Percentiles rank a stretch among this genome's conserved stretches.
These are phyloP conservation scores for Saccharomycopsis sp. DNA, from an alignment of 805 yeast genomes.

Conservation along the genomic window DNA sequence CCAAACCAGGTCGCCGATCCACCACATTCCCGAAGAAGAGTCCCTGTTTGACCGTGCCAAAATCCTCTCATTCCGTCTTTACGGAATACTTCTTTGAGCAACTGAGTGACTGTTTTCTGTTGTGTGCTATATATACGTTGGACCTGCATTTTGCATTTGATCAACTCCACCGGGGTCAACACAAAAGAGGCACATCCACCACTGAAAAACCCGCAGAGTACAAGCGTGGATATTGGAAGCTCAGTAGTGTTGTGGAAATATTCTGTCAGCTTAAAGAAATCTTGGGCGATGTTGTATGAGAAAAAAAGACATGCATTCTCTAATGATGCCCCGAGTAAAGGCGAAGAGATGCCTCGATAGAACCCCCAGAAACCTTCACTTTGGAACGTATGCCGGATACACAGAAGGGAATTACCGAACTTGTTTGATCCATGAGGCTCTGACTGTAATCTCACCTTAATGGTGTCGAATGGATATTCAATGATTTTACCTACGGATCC, in stretches of 20 bases:
- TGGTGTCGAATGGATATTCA: constrained; percentile 76
- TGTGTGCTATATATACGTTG: constrained; percentile 30
- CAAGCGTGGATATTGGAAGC: constrained; percentile 37
- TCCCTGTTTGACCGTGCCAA: constrained; percentile 84
- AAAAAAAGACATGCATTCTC: constrained; percentile 80
- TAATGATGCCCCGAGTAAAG: constrained; percentile 82
- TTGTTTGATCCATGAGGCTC: constrained; percentile 36
- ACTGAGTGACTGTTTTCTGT: constrained; percentile 31
- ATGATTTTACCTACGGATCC: constrained; percentile 86
- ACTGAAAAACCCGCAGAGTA: constrained; percentile 71
- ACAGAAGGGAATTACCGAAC: not conserved
- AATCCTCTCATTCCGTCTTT: constrained; percentile 62
- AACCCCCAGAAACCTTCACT: constrained; percentile 65
- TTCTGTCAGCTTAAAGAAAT: constrained; percentile 22
- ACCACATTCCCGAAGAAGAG: constrained; percentile 74
- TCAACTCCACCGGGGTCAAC: constrained; percentile 85
- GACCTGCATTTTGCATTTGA: constrained; percentile 86
- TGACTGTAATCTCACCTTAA: constrained; percentile 85
- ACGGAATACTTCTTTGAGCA: constrained; percentile 37
- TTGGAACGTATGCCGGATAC: constrained; percentile 35
- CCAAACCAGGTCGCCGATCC: constrained; percentile 97
- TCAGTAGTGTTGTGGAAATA: constrained; percentile 19
- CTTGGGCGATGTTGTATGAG: constrained; percentile 47
- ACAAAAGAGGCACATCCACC: constrained; percentile 80
- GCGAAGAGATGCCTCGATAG: constrained; percentile 74